phyloP scores from a whole-genome alignment of 2,329 filamentous ascomycete species.

The Stemphylium beticola region DNA sequence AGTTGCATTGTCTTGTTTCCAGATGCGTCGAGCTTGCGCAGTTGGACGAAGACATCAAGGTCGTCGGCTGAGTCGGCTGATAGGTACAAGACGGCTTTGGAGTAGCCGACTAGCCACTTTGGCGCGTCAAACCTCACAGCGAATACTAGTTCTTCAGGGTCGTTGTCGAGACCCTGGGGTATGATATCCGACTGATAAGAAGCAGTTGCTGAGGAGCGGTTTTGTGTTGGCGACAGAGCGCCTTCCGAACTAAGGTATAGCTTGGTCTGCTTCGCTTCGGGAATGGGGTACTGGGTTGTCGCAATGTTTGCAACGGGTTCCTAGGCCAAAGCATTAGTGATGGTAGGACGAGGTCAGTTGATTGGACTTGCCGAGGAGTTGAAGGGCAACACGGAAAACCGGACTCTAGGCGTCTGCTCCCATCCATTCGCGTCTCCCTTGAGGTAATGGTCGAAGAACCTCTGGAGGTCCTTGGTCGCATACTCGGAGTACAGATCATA shows the following conservation, averaged over 20 bases:
- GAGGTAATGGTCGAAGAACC: slow-evolving; percentile 57
- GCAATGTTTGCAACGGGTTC: not conserved
- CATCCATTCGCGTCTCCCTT: slow-evolving; percentile 54
- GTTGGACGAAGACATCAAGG: slow-evolving; percentile 35
- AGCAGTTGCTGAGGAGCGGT: no score
- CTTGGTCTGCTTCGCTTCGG: no score
- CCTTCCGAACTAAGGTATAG: no score
- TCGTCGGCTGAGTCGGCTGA: slow-evolving; percentile 51
- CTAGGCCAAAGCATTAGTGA: not conserved
- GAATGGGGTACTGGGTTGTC: no score
- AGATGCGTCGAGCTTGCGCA: slow-evolving; percentile 26
- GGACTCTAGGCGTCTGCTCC: slow-evolving; percentile 55
- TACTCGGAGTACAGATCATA: slow-evolving; percentile 18
- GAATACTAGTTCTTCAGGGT: no score
- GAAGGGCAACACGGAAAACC: slow-evolving; percentile 42
- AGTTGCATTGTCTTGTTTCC: slow-evolving; percentile 51
- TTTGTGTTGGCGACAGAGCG: no score
- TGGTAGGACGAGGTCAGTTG: not conserved
- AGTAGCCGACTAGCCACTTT: not conserved
- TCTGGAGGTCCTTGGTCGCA: slow-evolving; percentile 15
- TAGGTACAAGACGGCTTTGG: slow-evolving; percentile 47
- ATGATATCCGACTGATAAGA: no score
- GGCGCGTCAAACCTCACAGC: no score
- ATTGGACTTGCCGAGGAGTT: not conserved
- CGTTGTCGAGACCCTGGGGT: no score